Base-by-base conservation (phyloP, 2,329 filamentous ascomycete genomes). In the Leptographium lundbergii region DNA sequence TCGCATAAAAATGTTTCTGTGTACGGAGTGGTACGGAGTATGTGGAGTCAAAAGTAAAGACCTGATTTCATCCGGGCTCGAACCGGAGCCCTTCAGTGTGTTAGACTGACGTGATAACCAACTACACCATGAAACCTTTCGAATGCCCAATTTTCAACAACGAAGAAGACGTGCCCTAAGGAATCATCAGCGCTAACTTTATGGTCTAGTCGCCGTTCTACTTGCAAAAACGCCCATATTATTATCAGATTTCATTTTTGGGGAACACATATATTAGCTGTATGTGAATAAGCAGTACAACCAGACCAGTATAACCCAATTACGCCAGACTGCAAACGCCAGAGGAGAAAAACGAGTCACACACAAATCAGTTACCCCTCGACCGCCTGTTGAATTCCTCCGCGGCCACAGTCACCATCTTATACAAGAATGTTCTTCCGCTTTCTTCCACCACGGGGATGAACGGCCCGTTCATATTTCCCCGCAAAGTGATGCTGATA, bases 361-460 rank as follows among this genome's bases (percentile, higher is more conserved):
- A 17, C 17, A 51, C 1, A 50, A 50, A 51, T 60, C 32, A 63
- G 25, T 59, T 54, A 1, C 61, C 63, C 39, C 57, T 50, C 3
- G 63, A 86, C 63, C 81, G 74, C 61, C 81, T 76, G 66, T 87
- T 87, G 61, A 85, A 87, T 73, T 86, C 83, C 66, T 84, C 81
- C 52, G 85, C 84, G 2, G 83, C 84, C 1, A 87, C 74, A 0
- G 80, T 82, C 61, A 87, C 77, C 79, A 85, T 85, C 65, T 75
- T 75, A 70, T 87, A 87, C 63, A 87, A 66, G 67, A 84, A 87
- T 1, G 78, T 76, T 50, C 84, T 72, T 34, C 81, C 79, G 58
- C 85, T 88, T 72, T 96, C 92, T 67, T 96, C 91, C n/a, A 85
- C 86, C 6, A 97, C 88, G 0, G 94, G 94, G 7, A 99, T 85